These are phyloP conservation scores for Polyrhizophydium stewartii DNA, from an alignment of 371 early-diverging fungal genomes.

Conservation along the genomic window DNA sequence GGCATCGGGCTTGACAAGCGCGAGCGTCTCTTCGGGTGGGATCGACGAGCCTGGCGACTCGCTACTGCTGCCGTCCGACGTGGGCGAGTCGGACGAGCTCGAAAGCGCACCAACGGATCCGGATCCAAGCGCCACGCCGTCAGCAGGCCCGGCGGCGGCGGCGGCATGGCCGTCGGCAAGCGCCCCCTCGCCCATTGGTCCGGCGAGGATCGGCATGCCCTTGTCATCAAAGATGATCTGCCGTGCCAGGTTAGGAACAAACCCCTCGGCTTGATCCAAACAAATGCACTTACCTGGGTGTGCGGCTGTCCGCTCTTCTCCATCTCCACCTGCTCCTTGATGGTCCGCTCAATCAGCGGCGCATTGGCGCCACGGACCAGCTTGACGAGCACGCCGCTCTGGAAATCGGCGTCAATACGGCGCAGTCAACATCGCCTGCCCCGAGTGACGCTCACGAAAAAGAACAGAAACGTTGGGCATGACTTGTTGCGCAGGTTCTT, in stretches of 20 bases:
- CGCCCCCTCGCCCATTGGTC: background rate
- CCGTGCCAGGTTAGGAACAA: no score
- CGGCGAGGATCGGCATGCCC: background rate
- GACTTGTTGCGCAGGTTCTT: slow-evolving; percentile 38
- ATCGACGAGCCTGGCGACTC: slow-evolving; percentile 1
- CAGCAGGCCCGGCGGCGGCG: no score
- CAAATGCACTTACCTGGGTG: slow-evolving; percentile 21
- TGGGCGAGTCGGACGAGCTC: background rate
- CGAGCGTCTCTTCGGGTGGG: slow-evolving; percentile 39
- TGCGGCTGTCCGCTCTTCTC: slow-evolving; percentile 32
- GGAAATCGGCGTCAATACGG: background rate
- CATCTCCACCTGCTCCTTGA: slow-evolving; percentile 44
- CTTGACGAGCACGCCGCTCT: slow-evolving; percentile 42
- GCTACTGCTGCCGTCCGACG: background rate
- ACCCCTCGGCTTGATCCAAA: no score
- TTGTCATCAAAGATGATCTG: background rate
- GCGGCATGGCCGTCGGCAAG: no score
- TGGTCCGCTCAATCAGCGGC: slow-evolving; percentile 41
- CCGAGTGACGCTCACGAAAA: slow-evolving; percentile 25
- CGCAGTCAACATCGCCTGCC: background rate
- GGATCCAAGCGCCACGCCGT: no score
- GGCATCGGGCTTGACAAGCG: slow-evolving; percentile 56
- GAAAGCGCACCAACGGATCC: no score
- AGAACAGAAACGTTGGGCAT: slow-evolving; percentile 46
- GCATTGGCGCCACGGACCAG: slow-evolving; percentile 49